A percentile compares a stretch with the other conserved stretches of the same genome.
Conservation (phyloP, 257 asterid species). For the Scutellaria barbata region DNA sequence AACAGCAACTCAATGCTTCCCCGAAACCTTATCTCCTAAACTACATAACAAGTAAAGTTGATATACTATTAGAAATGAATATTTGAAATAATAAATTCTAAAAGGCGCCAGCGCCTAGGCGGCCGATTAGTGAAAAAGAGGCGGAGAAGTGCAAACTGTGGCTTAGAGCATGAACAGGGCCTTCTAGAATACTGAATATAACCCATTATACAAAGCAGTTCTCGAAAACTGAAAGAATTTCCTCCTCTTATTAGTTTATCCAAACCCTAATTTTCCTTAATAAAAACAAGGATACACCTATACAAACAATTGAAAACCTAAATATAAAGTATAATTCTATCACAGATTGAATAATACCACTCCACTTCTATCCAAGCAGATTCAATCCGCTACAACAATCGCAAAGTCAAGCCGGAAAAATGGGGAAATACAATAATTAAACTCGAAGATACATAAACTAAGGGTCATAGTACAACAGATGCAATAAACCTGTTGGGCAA, state of each 20-base stretch:
- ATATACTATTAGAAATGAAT: neutral
- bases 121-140: no score
- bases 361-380: conserved; percentile 11
- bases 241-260: conserved; percentile 9
- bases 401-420: neutral
- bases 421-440: neutral
- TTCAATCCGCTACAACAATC: neutral
- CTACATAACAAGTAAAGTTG: neutral
- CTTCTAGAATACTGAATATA: neutral
- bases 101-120: no score
- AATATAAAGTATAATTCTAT: neutral
- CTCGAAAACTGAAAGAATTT: neutral
- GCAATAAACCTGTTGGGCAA: conserved; percentile 68
- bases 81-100: no score
- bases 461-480: neutral
- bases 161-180: no score
- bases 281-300: neutral
- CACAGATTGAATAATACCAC: neutral
- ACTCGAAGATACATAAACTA: neutral
- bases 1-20: neutral
- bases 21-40: neutral
- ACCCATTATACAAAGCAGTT: neutral
- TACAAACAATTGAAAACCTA: neutral
- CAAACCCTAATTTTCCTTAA: conserved; percentile 7
- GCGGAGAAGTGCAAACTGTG: no score